Evolutionary conservation across 805 yeast genomes (phyloP), one percentile per base, ranked within the genome.

Genomic region (Hanseniaspora pseudoguilliermondii): DNA sequence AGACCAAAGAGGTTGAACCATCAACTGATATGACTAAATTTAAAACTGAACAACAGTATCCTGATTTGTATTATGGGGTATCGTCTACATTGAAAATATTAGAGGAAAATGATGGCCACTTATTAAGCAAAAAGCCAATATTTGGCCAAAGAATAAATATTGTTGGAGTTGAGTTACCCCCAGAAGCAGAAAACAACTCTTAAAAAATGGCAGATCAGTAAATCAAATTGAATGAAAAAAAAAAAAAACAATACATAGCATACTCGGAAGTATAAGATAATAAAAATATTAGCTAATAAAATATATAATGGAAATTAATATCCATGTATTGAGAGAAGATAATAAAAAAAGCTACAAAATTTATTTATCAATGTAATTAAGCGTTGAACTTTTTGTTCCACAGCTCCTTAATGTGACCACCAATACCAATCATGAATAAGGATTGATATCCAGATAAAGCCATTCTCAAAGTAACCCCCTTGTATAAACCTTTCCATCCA

Each of bases 371-470:
- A 41, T 11, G 32, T 27, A 18, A 25, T 7, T 46, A 29, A 21
- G 41, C 46, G 18, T 38, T 47, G 20, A 53, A 29, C n/a, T 55
- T 55, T 34, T 49, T 18, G 35, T 76, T 86, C 52, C 84, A 84
- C 57, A 75, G 74, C 56, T 83, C 88, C 69, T 81, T 84, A 36
- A 89, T 89, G 71, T 89, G 86, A 67, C 93, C 98, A 69, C 97
- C 98, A 62, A 93, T 81, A 13, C 96, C 96, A 58, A 91, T 97
- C 97, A 91, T 91, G 70, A 95, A 91, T 47, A 91, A 88, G 2
- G 97, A 91, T 75, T 93, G 98, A 97, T 97, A 93, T 60, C 91
- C 84, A 65, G 97, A 95, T 61, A 93, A 78, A 57, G 95, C 97
- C 62, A 93, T 80, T 77, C 98, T 85, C 63, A 98, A 97, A 16